These are phyloP conservation scores for Fusarium temperatum DNA, from an alignment of 2,329 filamentous ascomycete genomes.

Conservation along the genomic window DNA sequence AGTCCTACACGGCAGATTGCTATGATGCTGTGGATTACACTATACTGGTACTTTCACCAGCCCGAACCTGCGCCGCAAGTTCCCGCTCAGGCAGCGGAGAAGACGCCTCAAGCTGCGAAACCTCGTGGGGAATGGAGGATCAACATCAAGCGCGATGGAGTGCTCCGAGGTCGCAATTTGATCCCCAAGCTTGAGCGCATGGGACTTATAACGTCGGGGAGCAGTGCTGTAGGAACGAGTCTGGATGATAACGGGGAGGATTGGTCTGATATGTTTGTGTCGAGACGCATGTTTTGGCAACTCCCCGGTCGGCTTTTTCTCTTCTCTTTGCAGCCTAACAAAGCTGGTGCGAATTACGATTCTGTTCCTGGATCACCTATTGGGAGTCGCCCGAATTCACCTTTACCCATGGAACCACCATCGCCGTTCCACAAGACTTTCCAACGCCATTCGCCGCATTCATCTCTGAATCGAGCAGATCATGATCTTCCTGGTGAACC, in stretches of 20 bases:
- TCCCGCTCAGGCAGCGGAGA: conserved; percentile 67
- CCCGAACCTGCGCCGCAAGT: conserved; percentile 73
- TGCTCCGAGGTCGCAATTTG: conserved; percentile 83
- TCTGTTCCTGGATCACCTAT: conserved; percentile 61
- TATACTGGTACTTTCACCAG: conserved; percentile 99
- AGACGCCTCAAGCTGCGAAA: conserved; percentile 73
- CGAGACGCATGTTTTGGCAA: conserved; percentile 88
- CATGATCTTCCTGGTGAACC: conserved; percentile 53
- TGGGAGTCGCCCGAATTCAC: conserved; percentile 64
- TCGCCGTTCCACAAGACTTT: conserved; percentile 32
- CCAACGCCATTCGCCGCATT: conserved; percentile 43
- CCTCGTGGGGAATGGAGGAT: conserved; percentile 89
- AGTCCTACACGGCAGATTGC: conserved; percentile 90
- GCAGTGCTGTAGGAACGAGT: conserved; percentile 77
- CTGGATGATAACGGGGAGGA: conserved; percentile 69
- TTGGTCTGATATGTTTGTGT: conserved; percentile 86
- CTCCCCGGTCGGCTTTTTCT: conserved; percentile 86
- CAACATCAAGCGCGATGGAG: conserved; percentile 85
- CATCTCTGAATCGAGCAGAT: conserved; percentile 39
- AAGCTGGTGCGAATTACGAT: conserved; percentile 22
- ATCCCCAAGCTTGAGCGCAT: conserved; percentile 93
- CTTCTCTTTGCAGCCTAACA: conserved; percentile 77
- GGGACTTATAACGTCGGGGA: conserved; percentile 81
- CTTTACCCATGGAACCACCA: conserved; percentile 49
- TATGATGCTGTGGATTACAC: conserved; percentile 94